Evolutionary conservation across 305 asterid genomes (phyloP), one percentile per base, ranked within the genome.

Genomic region (Fraxinus ornus): DNA sequence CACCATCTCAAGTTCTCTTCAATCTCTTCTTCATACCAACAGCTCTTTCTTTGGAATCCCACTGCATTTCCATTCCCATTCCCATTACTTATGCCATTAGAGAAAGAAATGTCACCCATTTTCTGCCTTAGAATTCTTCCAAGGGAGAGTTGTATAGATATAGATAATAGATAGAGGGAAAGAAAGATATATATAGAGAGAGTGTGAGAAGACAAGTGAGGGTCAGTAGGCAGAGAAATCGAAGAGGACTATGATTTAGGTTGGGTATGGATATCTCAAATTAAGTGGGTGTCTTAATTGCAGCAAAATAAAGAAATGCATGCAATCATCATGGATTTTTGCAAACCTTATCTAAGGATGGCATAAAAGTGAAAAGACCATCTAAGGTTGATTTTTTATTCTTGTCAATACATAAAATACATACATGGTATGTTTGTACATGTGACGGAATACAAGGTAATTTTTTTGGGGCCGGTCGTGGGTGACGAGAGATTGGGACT

Each of bases 21-120:
- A 82, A 95, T 94, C 83, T 95, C 99, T 86, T 95, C 99, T 87
- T 95, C 99, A 83, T 93, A 95, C 99, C 99, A 94, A 80, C 98
- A 95, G 82, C 97, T 91, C 90, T 93, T 95, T 80, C 98, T 95
- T 79, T 90, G 97, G 72, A 7, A 4, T 7, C 30, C 33, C 72
- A 21, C 72, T 21, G 17, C 33, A 24, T 64, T 64, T 1, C 37
- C 37, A 68, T 68, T 88, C 39, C 39, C 74, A 68, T 68, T 68
- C 2, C 89, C 91, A 82, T 86, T 88, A 15, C 66, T 82, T 71
- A 30, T 77, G 72, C 71, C 32, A 62, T 62, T 21, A 22, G 32
- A 21, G 35, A 88, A 83, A 71, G 93, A 90, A 85, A 94, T 85
- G 72, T 94, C 98, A 83, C 97, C 97, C 97, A 93, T 92, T 86